Evolutionary conservation across 345 rosid species (phyloP).

Genomic region (Psidium guajava): DNA sequence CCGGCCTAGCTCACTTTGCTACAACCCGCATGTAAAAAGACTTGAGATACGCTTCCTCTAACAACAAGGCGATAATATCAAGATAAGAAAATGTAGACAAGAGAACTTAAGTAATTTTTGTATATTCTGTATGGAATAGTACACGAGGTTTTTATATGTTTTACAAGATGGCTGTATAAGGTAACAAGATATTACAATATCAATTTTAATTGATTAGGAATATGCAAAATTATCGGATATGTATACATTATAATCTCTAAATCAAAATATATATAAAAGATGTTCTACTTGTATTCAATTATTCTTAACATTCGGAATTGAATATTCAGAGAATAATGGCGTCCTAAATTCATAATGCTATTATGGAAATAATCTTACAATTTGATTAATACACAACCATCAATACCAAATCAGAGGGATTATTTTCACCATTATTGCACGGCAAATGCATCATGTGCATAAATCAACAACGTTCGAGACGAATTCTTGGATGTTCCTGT

Average conservation of each 20-base stretch:
- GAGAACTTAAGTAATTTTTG: not conserved
- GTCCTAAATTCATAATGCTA: not conserved
- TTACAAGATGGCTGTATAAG: not conserved
- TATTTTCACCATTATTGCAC: not conserved
- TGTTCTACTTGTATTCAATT: not conserved
- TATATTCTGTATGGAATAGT: not conserved
- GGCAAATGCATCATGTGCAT: not conserved
- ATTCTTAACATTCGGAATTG: not conserved
- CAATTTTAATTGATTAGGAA: not conserved
- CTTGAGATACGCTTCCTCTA: not conserved
- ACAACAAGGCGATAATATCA: not conserved
- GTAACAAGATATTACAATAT: not conserved
- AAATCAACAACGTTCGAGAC: slow-evolving; percentile 2
- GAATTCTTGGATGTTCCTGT: slow-evolving; percentile 28
- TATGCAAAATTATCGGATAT: not conserved
- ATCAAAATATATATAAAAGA: not conserved
- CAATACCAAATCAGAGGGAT: not conserved
- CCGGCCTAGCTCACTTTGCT: not conserved
- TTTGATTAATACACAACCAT: not conserved
- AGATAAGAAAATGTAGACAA: not conserved
- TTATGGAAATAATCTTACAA: not conserved
- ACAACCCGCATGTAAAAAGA: not conserved
- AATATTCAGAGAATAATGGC: not conserved
- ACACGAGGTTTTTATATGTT: not conserved
- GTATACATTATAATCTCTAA: not conserved